phyloP scores from a whole-genome alignment of 306 rosid genomes.

The Crataegus laevigata region DNA sequence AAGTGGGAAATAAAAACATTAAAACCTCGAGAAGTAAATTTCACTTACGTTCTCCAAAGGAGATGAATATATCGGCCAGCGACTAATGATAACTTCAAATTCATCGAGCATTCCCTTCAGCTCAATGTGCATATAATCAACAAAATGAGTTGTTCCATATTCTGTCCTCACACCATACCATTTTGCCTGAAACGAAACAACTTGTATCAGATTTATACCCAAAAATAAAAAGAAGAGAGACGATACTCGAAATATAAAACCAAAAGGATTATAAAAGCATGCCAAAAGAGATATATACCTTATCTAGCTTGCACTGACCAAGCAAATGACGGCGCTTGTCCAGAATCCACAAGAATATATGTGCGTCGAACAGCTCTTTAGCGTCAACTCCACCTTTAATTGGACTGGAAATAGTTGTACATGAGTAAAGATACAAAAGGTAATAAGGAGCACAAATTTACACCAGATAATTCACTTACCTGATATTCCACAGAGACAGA shows the following conservation, averaged over 20 bases:
- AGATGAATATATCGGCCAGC: conserved; percentile 24
- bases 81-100: conserved; percentile 23
- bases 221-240: neutral
- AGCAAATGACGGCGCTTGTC: conserved; percentile 22
- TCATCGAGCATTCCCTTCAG: conserved; percentile 19
- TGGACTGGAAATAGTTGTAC: conserved; percentile 8
- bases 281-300: conserved; percentile 2
- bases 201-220: neutral
- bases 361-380: conserved; percentile 23
- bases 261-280: no score
- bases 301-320: conserved; percentile 28
- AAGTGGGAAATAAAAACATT: neutral
- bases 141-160: conserved; percentile 18
- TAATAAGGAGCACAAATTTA: neutral
- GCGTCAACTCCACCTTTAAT: conserved; percentile 27
- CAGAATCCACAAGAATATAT: conserved; percentile 27
- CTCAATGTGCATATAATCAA: conserved; percentile 19
- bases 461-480: conserved; percentile 7
- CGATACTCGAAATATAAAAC: neutral
- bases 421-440: neutral
- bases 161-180: conserved; percentile 15
- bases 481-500: conserved; percentile 23
- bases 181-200: conserved; percentile 20
- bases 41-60: conserved; percentile 27
- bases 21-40: neutral